These are phyloP conservation scores for Schizophyllum commune DNA, from an alignment of 1,284 basidiomycete species.

Conservation along the genomic window DNA sequence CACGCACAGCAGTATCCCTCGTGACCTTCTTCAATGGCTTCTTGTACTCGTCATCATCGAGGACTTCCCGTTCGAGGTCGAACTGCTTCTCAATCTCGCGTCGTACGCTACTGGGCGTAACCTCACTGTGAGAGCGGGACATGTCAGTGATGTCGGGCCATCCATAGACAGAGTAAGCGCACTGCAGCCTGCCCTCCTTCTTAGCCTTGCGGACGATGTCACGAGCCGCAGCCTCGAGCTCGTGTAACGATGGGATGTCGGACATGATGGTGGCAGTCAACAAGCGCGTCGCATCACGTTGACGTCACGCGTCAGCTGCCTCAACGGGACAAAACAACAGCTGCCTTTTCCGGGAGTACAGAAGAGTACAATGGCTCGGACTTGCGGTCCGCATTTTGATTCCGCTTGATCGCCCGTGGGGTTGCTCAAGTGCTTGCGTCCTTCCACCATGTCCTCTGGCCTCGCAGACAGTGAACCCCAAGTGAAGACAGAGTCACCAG, in stretches of 20 bases:
- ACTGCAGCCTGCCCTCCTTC: constrained; percentile 19
- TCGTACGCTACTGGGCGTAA: constrained; percentile 43
- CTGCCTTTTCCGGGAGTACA: too few species aligned
- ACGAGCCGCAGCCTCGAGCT: constrained; percentile 17
- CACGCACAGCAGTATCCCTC: constrained; percentile 31
- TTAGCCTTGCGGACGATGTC: constrained; percentile 21
- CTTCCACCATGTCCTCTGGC: not conserved
- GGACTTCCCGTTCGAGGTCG: constrained; percentile 27
- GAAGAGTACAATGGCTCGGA: too few species aligned
- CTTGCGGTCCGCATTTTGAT: too few species aligned
- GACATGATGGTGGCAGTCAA: not conserved
- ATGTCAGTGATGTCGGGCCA: not conserved
- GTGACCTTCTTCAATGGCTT: constrained; percentile 33
- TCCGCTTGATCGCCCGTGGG: not conserved
- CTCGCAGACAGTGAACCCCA: not conserved
- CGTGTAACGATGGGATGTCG: constrained; percentile 10
- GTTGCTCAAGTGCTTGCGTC: not conserved
- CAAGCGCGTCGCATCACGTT: not conserved
- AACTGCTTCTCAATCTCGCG: constrained; percentile 34
- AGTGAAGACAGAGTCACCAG: not conserved
- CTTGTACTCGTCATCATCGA: constrained; percentile 38
- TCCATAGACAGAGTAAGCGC: not conserved
- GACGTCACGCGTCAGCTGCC: not conserved
- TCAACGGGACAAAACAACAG: too few species aligned
- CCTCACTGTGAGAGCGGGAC: constrained; percentile 22